A percentile compares a stretch with the other conserved stretches of the same genome.
These are phyloP conservation scores for Barnettozyma salicaria DNA, from an alignment of 805 yeast species.

Conservation along the genomic window DNA sequence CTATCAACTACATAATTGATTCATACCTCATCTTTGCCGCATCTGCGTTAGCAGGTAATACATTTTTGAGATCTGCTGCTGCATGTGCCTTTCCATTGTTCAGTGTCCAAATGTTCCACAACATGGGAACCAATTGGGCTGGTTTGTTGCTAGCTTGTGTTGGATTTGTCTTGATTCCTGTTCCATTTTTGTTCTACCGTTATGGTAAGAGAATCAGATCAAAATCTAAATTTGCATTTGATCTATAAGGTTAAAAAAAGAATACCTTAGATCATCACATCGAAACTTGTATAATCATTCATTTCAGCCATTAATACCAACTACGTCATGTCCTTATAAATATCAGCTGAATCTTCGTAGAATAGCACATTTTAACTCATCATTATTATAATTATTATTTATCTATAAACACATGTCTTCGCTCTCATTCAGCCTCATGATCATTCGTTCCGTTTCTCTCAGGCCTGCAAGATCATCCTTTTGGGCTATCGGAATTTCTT, in stretches of 20 bases:
- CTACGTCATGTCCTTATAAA: too few relatives aligned
- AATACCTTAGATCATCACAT: neutral
- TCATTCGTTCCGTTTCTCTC: slow-evolving; percentile 7
- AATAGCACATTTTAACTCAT: neutral
- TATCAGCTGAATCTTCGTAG: too few relatives aligned
- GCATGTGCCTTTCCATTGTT: slow-evolving; percentile 73
- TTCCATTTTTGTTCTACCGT: slow-evolving; percentile 58
- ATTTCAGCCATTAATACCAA: neutral
- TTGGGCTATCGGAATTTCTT: neutral
- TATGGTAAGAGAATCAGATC: slow-evolving; percentile 54
- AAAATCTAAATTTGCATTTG: slow-evolving; percentile 53
- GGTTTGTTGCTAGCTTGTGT: slow-evolving; percentile 64
- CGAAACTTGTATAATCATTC: too few relatives aligned
- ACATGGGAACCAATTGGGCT: slow-evolving; percentile 74
- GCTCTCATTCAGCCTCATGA: slow-evolving; percentile 10
- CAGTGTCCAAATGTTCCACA: slow-evolving; percentile 61
- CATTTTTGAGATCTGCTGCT: slow-evolving; percentile 59
- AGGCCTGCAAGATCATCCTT: slow-evolving; percentile 4
- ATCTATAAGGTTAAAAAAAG: slow-evolving; percentile 4
- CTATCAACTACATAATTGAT: slow-evolving; percentile 68
- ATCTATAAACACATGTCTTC: slow-evolving; percentile 8
- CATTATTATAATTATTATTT: neutral
- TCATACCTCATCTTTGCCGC: slow-evolving; percentile 68
- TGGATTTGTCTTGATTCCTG: slow-evolving; percentile 51
- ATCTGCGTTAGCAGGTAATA: slow-evolving; percentile 70